Conservation (phyloP, 768 basidiomycete species). For the Plicaturopsis crispa region DNA sequence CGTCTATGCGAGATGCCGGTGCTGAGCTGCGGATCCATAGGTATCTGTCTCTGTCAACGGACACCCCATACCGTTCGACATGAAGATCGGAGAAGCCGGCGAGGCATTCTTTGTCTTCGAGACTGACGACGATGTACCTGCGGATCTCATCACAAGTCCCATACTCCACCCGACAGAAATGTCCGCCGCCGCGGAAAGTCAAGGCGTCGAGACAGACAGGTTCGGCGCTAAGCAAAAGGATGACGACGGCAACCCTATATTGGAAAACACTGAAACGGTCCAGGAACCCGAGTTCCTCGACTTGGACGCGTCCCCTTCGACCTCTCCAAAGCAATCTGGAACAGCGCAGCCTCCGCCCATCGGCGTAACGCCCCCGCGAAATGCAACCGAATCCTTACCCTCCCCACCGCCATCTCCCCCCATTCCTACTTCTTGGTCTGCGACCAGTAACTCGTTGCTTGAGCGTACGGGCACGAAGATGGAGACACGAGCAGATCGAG, state of each 20-base stretch:
- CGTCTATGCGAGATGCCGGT: not conserved
- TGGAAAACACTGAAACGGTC: slow-evolving; percentile 11
- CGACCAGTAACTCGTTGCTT: too few relatives aligned
- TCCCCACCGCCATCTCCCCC: slow-evolving; percentile 21
- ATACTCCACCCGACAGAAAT: slow-evolving; percentile 66
- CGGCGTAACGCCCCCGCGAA: slow-evolving; percentile 8
- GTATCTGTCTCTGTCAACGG: slow-evolving; percentile 89
- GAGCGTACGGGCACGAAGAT: slow-evolving; percentile 24
- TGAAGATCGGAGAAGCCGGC: slow-evolving; percentile 99
- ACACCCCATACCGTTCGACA: slow-evolving; percentile 78
- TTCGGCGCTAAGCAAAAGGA: slow-evolving; percentile 33
- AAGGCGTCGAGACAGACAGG: slow-evolving; percentile 24
- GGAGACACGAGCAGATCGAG: slow-evolving; percentile 28
- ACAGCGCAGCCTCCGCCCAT: too few relatives aligned
- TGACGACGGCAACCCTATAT: slow-evolving; percentile 15
- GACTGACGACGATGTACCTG: slow-evolving; percentile 90
- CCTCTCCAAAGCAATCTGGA: too few relatives aligned
- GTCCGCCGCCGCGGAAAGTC: slow-evolving; percentile 27
- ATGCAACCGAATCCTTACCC: slow-evolving; percentile 15
- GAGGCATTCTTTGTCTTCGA: slow-evolving; percentile 99
- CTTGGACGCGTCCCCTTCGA: slow-evolving; percentile 59
- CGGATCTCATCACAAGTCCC: slow-evolving; percentile 90
- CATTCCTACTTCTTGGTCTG: too few relatives aligned
- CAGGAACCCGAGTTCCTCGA: slow-evolving; percentile 82
- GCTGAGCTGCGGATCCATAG: slow-evolving; percentile 27